phyloP scores from a whole-genome alignment of 495 filamentous ascomycete genomes.

The Lichenothelia convexa region DNA sequence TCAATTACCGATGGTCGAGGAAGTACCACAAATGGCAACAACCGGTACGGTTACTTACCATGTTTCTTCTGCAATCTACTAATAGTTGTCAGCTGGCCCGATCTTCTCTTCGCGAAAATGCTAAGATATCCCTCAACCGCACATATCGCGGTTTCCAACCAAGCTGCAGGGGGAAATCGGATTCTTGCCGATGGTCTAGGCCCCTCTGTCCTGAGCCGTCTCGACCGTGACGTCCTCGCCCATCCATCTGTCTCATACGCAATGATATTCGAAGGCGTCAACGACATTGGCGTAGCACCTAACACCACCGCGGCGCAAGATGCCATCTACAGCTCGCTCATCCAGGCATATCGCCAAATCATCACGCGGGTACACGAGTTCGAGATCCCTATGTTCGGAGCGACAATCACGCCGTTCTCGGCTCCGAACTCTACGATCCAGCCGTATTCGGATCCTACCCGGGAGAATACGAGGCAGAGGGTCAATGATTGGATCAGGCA shows the following conservation, averaged over 20 bases:
- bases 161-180: constrained; percentile 56
- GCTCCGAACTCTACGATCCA: constrained; percentile 21
- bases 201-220: constrained; percentile 38
- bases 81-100: too few relatives aligned
- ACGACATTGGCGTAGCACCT: constrained; percentile 44
- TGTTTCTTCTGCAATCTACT: too few relatives aligned
- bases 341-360: constrained; percentile 39
- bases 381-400: constrained; percentile 39
- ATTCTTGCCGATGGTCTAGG: constrained; percentile 45
- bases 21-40: too few relatives aligned
- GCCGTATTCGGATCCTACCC: constrained; percentile 33
- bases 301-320: constrained; percentile 29
- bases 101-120: too few relatives aligned
- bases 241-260: constrained; percentile 39
- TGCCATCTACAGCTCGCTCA: constrained; percentile 31
- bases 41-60: too few relatives aligned
- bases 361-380: constrained; percentile 34
- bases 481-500: constrained; percentile 47
- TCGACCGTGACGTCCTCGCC: constrained; percentile 44
- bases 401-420: constrained; percentile 53
- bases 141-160: too few relatives aligned
- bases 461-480: constrained; percentile 37
- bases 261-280: constrained; percentile 58
- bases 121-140: too few relatives aligned
- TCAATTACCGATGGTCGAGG: too few relatives aligned